These are phyloP conservation scores for Saccharomycopsis phalli DNA, from an alignment of 1,139 yeast genomes.

Conservation along the genomic window DNA sequence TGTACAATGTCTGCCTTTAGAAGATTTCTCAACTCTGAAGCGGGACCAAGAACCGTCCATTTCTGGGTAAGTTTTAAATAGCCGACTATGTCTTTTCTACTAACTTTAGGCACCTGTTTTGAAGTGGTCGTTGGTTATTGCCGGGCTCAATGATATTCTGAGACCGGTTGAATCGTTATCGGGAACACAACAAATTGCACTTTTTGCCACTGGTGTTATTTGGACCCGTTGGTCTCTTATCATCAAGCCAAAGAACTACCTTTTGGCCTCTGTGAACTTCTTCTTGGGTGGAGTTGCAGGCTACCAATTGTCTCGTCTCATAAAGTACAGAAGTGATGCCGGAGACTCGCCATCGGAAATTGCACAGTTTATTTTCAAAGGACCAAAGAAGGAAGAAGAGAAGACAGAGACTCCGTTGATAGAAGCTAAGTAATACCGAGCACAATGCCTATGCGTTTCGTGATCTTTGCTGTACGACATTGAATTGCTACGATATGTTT, in stretches of 20 bases:
- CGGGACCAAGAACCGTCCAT: conserved; percentile 93
- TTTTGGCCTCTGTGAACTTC: conserved; percentile 89
- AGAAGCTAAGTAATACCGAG: too few species aligned
- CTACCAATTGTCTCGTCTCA: conserved; percentile 66
- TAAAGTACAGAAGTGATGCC: conserved; percentile 45
- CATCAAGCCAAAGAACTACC: conserved; percentile 77
- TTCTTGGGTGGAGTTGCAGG: conserved; percentile 90
- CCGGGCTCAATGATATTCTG: conserved; percentile 77
- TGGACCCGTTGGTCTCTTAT: conserved; percentile 99
- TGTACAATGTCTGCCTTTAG: conserved; percentile 48
- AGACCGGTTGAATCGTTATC: conserved; percentile 90
- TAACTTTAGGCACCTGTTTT: conserved; percentile 39
- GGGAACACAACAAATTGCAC: conserved; percentile 87
- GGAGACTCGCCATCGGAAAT: conserved; percentile 48
- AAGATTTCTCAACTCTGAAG: conserved; percentile 71
- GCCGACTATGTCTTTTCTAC: neutral
- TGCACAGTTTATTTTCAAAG: conserved; percentile 48
- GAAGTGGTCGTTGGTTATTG: conserved; percentile 82
- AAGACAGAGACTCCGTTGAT: conserved; percentile 18
- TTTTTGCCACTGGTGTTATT: conserved; percentile 84
- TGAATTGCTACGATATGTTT: too few species aligned
- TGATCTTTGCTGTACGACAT: too few species aligned
- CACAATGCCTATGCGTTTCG: too few species aligned
- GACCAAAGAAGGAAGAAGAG: conserved; percentile 25
- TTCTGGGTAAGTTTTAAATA: conserved; percentile 59